Evolutionary conservation across 352 stramenopile genomes (phyloP).

Genomic region (Pythium inflatum): DNA sequence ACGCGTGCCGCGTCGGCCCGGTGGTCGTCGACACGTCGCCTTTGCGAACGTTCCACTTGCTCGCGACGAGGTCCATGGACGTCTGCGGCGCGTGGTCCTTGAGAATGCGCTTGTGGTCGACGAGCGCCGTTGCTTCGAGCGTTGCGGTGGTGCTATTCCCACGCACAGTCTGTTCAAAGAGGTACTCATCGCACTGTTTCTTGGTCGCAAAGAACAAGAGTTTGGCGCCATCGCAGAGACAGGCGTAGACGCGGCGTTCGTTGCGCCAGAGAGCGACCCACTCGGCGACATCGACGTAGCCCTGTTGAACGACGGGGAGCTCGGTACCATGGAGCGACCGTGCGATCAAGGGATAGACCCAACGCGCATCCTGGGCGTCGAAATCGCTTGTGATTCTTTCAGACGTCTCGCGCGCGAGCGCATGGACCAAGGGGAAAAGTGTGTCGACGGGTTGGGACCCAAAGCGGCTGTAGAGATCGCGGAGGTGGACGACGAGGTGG

Average conservation of each 20-base stretch:
- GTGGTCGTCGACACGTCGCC: constrained; percentile 20
- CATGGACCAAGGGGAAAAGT: constrained; percentile 19
- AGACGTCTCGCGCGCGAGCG: constrained; percentile 12
- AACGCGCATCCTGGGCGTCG: constrained; percentile 4
- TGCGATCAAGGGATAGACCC: constrained; percentile 27
- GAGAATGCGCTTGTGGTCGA: constrained; percentile 44
- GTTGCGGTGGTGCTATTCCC: background rate
- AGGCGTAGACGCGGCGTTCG: constrained; percentile 60
- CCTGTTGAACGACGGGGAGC: constrained; percentile 41
- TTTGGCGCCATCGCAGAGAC: constrained; percentile 60
- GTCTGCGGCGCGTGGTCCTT: constrained; percentile 50
- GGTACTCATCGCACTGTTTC: constrained; percentile 52
- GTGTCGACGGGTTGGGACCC: constrained; percentile 6
- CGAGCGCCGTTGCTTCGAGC: background rate
- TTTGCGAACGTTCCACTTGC: constrained; percentile 56
- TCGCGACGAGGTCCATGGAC: constrained; percentile 49
- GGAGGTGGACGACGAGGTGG: constrained; percentile 10
- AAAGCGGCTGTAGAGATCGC: constrained; percentile 11
- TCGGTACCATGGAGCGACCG: constrained; percentile 25
- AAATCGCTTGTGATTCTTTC: too few relatives aligned
- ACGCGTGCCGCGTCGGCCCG: constrained; percentile 45
- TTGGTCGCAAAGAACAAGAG: constrained; percentile 60
- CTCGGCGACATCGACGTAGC: constrained; percentile 60
- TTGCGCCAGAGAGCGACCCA: constrained; percentile 74
- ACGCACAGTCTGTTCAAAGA: constrained; percentile 48